phyloP scores from a whole-genome alignment of 495 filamentous ascomycete species.

The Hypoxylon cercidicola region DNA sequence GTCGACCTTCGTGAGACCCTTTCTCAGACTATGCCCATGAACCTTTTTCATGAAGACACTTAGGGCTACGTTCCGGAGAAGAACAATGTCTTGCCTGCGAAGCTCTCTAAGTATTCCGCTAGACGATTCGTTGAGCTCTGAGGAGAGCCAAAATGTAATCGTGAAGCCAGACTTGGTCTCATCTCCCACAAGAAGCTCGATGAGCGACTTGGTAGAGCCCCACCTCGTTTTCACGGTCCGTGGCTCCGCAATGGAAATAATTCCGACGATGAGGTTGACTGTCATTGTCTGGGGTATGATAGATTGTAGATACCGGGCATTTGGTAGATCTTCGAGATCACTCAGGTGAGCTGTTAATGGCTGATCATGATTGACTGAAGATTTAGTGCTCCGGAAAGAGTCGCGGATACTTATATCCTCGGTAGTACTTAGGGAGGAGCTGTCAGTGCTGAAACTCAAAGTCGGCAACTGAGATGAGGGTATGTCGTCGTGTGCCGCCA shows the following conservation, averaged over 20 bases:
- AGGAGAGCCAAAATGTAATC: conserved; percentile 82
- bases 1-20: conserved; percentile 75
- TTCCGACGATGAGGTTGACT: conserved; percentile 78
- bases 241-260: conserved; percentile 75
- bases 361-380: conserved; percentile 15
- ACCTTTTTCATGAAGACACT: conserved; percentile 76
- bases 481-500: conserved; percentile 69
- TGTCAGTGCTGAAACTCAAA: conserved; percentile 33
- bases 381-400: conserved; percentile 15
- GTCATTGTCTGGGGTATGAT: conserved; percentile 83
- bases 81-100: conserved; percentile 76
- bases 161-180: conserved; percentile 84
- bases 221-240: conserved; percentile 65
- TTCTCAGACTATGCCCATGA: conserved; percentile 78
- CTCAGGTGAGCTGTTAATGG: conserved; percentile 54
- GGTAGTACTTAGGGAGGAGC: conserved; percentile 39
- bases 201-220: conserved; percentile 67
- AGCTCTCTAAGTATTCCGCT: conserved; percentile 62
- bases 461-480: conserved; percentile 61
- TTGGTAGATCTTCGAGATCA: conserved; percentile 76
- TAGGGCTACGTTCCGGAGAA: conserved; percentile 81
- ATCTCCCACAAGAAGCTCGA: conserved; percentile 86
- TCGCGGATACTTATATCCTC: conserved; percentile 32
- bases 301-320: conserved; percentile 69
- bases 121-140: conserved; percentile 44